Evolutionary conservation across 2,329 filamentous ascomycete species (phyloP).

Genomic region (Gyromitra esculenta): DNA sequence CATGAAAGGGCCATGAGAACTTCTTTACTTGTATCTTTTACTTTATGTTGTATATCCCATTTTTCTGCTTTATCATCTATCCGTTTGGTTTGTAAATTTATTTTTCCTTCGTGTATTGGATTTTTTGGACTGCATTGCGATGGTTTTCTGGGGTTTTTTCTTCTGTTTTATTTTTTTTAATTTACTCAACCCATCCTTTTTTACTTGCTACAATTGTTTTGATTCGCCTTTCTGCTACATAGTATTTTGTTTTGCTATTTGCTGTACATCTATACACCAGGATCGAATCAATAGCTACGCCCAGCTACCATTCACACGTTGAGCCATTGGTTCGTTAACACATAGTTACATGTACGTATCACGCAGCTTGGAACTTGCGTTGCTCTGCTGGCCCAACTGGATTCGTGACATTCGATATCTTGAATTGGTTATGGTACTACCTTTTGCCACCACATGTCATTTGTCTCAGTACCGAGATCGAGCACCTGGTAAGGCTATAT

Average conservation of each 20-base stretch:
- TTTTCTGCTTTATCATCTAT: slow-evolving; percentile 28
- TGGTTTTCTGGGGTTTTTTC: slow-evolving; percentile 13
- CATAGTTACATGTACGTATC: neutral
- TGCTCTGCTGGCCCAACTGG: slow-evolving; percentile 8
- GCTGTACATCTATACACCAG: neutral
- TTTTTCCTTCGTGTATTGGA: slow-evolving; percentile 18
- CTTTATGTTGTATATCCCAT: slow-evolving; percentile 45
- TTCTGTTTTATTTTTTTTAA: slow-evolving; percentile 7
- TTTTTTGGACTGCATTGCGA: slow-evolving; percentile 17
- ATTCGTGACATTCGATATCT: neutral
- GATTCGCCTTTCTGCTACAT: slow-evolving; percentile 11
- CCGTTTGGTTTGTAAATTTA: slow-evolving; percentile 43
- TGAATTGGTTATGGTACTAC: slow-evolving; percentile 4
- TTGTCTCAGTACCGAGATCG: neutral
- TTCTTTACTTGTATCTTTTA: slow-evolving; percentile 34
- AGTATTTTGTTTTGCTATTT: slow-evolving; percentile 1
- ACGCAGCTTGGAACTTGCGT: neutral
- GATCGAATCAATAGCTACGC: slow-evolving; percentile 5
- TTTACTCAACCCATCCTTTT: neutral
- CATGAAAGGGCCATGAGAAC: slow-evolving; percentile 20
- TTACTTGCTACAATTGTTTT: neutral
- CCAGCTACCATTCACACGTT: neutral
- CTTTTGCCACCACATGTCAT: neutral
- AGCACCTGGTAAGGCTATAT: neutral
- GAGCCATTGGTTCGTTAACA: slow-evolving; percentile 10